Conservation (phyloP, 1,284 basidiomycete species). For the Trichosporon asahii region DNA sequence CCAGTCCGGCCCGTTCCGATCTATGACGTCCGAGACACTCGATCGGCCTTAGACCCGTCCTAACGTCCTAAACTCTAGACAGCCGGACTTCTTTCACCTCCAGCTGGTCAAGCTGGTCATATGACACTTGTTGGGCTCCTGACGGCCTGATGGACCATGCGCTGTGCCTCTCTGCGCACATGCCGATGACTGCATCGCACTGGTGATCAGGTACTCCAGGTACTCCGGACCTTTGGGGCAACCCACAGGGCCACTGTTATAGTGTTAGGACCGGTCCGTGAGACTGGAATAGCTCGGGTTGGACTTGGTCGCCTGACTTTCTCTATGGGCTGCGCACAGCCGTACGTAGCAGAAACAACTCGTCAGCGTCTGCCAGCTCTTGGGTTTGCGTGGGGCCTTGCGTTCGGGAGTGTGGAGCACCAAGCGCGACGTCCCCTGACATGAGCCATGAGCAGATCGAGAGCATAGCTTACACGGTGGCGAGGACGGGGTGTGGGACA, state of each 20-base stretch:
- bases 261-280: neutral
- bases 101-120: neutral
- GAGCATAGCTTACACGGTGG: neutral
- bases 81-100: too few relatives aligned
- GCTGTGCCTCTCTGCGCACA: neutral
- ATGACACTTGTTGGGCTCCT: neutral
- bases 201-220: neutral
- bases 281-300: neutral
- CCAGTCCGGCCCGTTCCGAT: too few relatives aligned
- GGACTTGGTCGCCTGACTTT: neutral
- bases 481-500: neutral
- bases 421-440: too few relatives aligned
- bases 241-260: too few relatives aligned
- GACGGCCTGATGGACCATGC: too few relatives aligned
- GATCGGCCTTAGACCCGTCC: neutral
- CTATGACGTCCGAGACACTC: neutral
- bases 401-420: neutral
- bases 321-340: too few relatives aligned
- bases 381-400: neutral
- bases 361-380: neutral
- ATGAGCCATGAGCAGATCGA: too few relatives aligned
- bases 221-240: neutral
- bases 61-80: neutral
- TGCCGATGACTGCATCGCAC: neutral
- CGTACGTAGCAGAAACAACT: neutral